phyloP scores from a whole-genome alignment of 192 early-diverging fungal genomes.

The Coemansia sp. region DNA sequence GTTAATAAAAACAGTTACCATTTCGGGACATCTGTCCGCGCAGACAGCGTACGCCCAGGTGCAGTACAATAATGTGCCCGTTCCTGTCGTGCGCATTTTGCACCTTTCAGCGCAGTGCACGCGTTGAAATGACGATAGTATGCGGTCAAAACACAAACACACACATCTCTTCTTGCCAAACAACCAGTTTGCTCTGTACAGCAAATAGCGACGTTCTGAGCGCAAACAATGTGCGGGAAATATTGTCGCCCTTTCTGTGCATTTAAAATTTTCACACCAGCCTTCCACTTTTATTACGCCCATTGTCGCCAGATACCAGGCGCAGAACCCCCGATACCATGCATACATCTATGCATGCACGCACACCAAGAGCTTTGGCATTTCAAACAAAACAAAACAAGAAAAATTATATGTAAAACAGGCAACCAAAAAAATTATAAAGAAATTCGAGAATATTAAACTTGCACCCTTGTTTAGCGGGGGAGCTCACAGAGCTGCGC shows the following conservation, averaged over 20 bases:
- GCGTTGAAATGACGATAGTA: too few relatives aligned
- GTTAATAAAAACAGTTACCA: constrained; percentile 8
- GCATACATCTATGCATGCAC: neutral
- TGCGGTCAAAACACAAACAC: neutral
- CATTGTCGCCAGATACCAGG: neutral
- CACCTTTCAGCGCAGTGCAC: too few relatives aligned
- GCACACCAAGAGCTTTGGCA: neutral
- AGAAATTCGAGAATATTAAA: constrained; percentile 3
- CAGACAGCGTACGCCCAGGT: neutral
- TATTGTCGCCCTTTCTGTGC: neutral
- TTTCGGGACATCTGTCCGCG: neutral
- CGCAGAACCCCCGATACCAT: neutral
- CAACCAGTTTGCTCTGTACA: neutral
- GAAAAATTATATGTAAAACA: constrained; percentile 8
- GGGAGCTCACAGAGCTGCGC: constrained; percentile 53
- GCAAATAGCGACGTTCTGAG: neutral
- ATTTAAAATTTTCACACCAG: constrained; percentile 1
- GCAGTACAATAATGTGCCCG: constrained; percentile 1
- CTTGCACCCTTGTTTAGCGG: constrained; percentile 6
- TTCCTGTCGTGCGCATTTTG: neutral
- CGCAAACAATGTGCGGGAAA: neutral
- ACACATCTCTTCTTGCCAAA: neutral
- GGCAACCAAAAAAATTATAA: constrained; percentile 9
- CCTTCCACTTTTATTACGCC: neutral
- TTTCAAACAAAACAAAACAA: constrained; percentile 6